A percentile compares a stretch with the other conserved stretches of the same genome.
Conservation (phyloP, 1,284 basidiomycete species). For the Malassezia slooffiae region DNA sequence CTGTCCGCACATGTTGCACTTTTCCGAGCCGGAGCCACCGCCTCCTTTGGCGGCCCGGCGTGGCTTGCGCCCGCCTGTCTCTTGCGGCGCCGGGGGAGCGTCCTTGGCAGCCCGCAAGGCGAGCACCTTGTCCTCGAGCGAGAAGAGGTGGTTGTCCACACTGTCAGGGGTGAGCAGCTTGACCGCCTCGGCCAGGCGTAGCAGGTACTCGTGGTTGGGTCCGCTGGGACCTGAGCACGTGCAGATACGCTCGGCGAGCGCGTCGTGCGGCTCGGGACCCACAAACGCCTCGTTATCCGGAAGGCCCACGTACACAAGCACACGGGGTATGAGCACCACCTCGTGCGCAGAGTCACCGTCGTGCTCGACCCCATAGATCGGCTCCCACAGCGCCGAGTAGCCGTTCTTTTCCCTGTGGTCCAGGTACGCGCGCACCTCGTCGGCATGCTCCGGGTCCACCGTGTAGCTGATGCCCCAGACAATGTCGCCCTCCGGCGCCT, state of each 20-base stretch:
- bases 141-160: conserved; percentile 63
- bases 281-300: conserved; percentile 71
- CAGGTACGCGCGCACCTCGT: conserved; percentile 67
- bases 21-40: conserved; percentile 38
- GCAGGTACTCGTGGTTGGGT: conserved; percentile 70
- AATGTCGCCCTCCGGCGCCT: conserved; percentile 52
- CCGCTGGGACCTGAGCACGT: conserved; percentile 68
- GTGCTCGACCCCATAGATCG: conserved; percentile 16
- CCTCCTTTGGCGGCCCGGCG: conserved; percentile 15
- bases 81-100: conserved; percentile 1
- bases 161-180: conserved; percentile 62
- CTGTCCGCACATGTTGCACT: conserved; percentile 63
- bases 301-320: conserved; percentile 62
- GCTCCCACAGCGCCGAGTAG: conserved; percentile 23
- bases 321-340: conserved; percentile 52
- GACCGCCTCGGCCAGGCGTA: conserved; percentile 59
- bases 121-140: conserved; percentile 55
- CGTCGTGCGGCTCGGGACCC: conserved; percentile 63
- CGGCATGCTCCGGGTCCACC: conserved; percentile 62
- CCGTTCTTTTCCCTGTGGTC: conserved; percentile 71
- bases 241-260: conserved; percentile 61
- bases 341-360: not conserved
- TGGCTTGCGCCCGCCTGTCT: conserved; percentile 8
- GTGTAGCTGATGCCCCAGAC: conserved; percentile 80
- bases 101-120: conserved; percentile 18